Base-by-base conservation (phyloP, 768 basidiomycete genomes). In the Astraeus odoratus region DNA sequence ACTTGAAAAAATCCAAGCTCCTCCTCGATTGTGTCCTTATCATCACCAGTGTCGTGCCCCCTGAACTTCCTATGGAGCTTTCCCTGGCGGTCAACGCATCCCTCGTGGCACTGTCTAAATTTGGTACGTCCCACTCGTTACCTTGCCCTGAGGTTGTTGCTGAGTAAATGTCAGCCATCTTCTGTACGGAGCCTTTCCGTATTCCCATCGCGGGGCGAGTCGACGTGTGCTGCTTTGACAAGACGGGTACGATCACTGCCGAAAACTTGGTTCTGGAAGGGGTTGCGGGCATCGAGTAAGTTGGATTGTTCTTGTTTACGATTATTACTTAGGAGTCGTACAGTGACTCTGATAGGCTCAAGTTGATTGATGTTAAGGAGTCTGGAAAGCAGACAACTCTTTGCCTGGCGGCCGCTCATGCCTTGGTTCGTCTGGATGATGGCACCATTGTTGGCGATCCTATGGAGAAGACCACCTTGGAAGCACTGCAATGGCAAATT, bases 221-320 rank as follows among this genome's bases (percentile, higher is more conserved):
- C 2, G 96, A 99, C 55, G 86, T 98, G 13, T 99, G 96, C 66
- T 98, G 96, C 66, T 98, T 99, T 55, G 96, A 99, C 67, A 99
- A 99, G 75, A 99, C 96, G 0, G 96, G 95, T 19, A 98, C 96
- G 0, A 97, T 99, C 54, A 99, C 96, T 0, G 91, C 91, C 0
- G 94, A 97, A 63, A 85, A 93, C 61, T 69, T 98, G 10, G 92
- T 97, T 7, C 74, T 98, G 1, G 94, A 99, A 60, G 96, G 96
- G 43, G 77, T 99, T 33, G 89, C 78, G 22, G 96, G 94, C 42
- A 75, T 96, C 36, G 77, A 91, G 94, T 97, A 57, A 57, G 89
- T 37, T 34, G 20, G 9, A 13, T 19, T 19, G 13, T 37, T 16
- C 39, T 29, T 12, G 44, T 8, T 19, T 19, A 24, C 53, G 45